Conservation (phyloP, 345 rosid genomes). For the Acer campestre region DNA sequence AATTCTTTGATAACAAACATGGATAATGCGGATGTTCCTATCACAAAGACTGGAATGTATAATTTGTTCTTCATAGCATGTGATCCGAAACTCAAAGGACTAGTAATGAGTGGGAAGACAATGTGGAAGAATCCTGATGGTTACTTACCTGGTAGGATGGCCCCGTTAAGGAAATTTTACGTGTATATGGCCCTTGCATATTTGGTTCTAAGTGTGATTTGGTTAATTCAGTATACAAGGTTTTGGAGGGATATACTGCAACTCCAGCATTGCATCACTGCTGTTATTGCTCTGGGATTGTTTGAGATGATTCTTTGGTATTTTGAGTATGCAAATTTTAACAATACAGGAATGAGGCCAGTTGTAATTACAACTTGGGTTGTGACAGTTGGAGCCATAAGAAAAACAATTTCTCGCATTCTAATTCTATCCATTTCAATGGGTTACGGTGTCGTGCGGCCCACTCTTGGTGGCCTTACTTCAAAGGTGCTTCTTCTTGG, state of each 20-base stretch:
- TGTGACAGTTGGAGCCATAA: slow-evolving; percentile 85
- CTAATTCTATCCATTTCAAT: slow-evolving; percentile 84
- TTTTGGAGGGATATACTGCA: slow-evolving; percentile 84
- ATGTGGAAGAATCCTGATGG: slow-evolving; percentile 94
- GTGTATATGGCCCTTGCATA: slow-evolving; percentile 74
- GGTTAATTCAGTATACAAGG: slow-evolving; percentile 83
- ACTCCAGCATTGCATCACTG: slow-evolving; percentile 88
- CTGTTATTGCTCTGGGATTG: slow-evolving; percentile 73
- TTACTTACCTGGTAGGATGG: slow-evolving; percentile 96
- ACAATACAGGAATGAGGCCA: slow-evolving; percentile 76
- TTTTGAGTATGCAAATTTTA: slow-evolving; percentile 78
- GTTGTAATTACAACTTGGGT: slow-evolving; percentile 82
- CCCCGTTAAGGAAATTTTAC: slow-evolving; percentile 85
- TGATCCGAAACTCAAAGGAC: slow-evolving; percentile 82
- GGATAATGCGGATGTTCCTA: slow-evolving; percentile 46
- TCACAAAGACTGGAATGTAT: slow-evolving; percentile 84
- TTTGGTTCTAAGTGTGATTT: slow-evolving; percentile 61
- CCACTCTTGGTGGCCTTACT: slow-evolving; percentile 97
- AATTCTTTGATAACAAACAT: slow-evolving; percentile 43
- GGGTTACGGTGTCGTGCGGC: slow-evolving; percentile 98
- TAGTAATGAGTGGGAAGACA: slow-evolving; percentile 86
- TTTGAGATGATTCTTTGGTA: slow-evolving; percentile 96
- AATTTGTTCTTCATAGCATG: slow-evolving; percentile 86
- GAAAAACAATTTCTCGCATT: slow-evolving; percentile 74
- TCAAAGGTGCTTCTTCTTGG: slow-evolving; percentile 93